phyloP scores from a whole-genome alignment of 805 yeast species.

The Candida orba region DNA sequence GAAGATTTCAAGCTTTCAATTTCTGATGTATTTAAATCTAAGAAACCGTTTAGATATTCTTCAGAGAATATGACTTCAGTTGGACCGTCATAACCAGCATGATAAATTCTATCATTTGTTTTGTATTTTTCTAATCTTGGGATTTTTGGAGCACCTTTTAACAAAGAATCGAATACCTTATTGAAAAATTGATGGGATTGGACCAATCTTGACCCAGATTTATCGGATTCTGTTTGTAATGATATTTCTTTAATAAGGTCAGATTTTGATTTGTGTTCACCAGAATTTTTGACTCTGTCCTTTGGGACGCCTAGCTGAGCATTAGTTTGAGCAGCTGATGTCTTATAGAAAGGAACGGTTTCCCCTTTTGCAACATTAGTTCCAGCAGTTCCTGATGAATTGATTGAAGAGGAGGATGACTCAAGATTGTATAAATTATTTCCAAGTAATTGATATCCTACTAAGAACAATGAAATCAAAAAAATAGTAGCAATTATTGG shows the following conservation, averaged over 20 bases:
- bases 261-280: background rate
- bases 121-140: constrained; percentile 36
- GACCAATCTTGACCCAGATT: constrained; percentile 26
- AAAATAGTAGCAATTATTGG: background rate
- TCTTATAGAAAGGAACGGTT: constrained; percentile 22
- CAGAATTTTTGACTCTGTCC: too few species aligned
- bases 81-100: constrained; percentile 42
- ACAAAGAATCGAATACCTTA: constrained; percentile 33
- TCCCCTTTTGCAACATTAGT: constrained; percentile 2
- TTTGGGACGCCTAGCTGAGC: background rate
- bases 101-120: constrained; percentile 41
- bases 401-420: background rate
- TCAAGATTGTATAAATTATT: background rate
- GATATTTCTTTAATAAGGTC: constrained; percentile 20
- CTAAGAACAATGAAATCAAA: too few species aligned
- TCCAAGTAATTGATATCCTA: too few species aligned
- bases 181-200: constrained; percentile 37
- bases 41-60: constrained; percentile 41
- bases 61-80: constrained; percentile 42
- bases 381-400: background rate
- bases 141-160: constrained; percentile 39
- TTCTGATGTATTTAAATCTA: constrained; percentile 39
- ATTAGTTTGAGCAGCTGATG: constrained; percentile 12
- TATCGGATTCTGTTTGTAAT: constrained; percentile 24
- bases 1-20: constrained; percentile 36